Base-by-base conservation (phyloP, 495 filamentous ascomycete species). In the Aspergillus panamensis region DNA sequence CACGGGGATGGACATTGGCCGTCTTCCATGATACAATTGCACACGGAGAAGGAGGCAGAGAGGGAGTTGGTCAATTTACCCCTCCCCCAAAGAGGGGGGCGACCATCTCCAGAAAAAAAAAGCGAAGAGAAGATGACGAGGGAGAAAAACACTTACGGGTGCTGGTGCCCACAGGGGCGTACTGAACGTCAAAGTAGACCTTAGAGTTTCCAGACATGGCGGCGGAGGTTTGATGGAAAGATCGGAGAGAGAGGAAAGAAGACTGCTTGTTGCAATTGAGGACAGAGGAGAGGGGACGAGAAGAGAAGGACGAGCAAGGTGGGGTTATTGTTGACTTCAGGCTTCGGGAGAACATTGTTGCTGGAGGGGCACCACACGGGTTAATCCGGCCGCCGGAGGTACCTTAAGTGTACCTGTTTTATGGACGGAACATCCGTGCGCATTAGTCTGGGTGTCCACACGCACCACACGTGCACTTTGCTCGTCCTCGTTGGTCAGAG, bases 141-240 rank as follows among this genome's bases (percentile, higher is more conserved):
- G 49, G 43, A 50, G 33, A 35, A 42, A 31, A 44, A 48, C 37
- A 73, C 87, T 82, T 84, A 91, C 87, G 78, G 61, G 85, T 69
- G 21, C 83, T 81, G 62, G 83, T 65, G 50, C 78, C 79, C 43
- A 70, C 69, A 59, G 84, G 87, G 62, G 79, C 67, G 56, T 81
- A 80, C 76, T 79, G 75, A 45, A 88, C 63, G 57, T 87, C 84
- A 76, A 90, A 90, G 73, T 74, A 90, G 60, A 72, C 78, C 71
- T 87, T 80, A 74, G 83, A 77, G 59, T 73, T 64, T 53, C 39
- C 49, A 55, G 78, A 70, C 88, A 91, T 91, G 70, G 73, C 80
- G 71, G 80, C 71, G 65, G 83, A 65, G 60, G 86, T 81, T 68
- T 85, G 74, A 66, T 82, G 80, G 73, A 90, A 91, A 62, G 74